Conservation (phyloP, 1,284 basidiomycete genomes). For the Apiotrichum mycotoxinovorans region DNA sequence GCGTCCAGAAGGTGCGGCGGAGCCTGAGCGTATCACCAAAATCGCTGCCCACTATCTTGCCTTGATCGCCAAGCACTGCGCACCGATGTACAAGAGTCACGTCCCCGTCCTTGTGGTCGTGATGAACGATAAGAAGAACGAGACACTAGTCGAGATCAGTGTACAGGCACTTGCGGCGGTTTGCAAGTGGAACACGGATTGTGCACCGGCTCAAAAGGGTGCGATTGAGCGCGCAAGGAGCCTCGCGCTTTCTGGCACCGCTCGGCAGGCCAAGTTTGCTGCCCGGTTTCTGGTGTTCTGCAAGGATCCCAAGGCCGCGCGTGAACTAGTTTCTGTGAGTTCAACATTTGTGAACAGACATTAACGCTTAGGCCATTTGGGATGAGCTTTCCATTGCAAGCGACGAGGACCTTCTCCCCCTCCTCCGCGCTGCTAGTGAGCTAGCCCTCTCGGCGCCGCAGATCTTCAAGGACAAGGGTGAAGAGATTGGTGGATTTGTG, state of each 20-base stretch:
- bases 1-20: slow-evolving; percentile 14
- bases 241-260: slow-evolving; percentile 62
- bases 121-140: slow-evolving; percentile 63
- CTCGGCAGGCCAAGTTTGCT: slow-evolving; percentile 80
- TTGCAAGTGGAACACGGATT: slow-evolving; percentile 58
- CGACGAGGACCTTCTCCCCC: slow-evolving; percentile 61
- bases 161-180: slow-evolving; percentile 72
- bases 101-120: slow-evolving; percentile 68
- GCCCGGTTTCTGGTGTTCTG: slow-evolving; percentile 68
- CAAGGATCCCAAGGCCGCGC: slow-evolving; percentile 58
- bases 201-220: slow-evolving; percentile 62
- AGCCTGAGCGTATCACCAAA: slow-evolving; percentile 14
- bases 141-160: slow-evolving; percentile 61
- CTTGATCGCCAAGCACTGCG: slow-evolving; percentile 72
- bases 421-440: slow-evolving; percentile 70
- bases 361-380: slow-evolving; percentile 40
- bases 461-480: slow-evolving; percentile 72
- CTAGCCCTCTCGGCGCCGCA: slow-evolving; percentile 66
- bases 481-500: slow-evolving; percentile 66
- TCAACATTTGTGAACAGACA: not conserved
- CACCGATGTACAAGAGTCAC: slow-evolving; percentile 70
- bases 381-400: slow-evolving; percentile 58
- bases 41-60: slow-evolving; percentile 46
- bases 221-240: slow-evolving; percentile 63
- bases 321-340: slow-evolving; percentile 64